Base-by-base conservation (phyloP, 208 protist species). In the Leishmania tarentolae region DNA sequence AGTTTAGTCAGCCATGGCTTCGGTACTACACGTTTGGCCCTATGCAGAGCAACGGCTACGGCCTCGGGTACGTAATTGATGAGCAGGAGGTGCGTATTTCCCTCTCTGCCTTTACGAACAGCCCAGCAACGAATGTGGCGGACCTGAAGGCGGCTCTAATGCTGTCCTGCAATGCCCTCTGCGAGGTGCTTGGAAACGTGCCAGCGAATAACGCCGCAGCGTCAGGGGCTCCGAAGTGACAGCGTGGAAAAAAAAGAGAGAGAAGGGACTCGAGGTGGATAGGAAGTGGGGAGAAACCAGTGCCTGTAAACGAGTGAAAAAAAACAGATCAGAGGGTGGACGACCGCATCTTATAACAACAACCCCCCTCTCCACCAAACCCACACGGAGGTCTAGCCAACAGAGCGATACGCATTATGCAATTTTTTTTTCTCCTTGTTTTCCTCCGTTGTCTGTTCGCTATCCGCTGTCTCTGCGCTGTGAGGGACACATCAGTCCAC, bases 11-110 rank as follows among this genome's bases (percentile, higher is more conserved):
- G 57, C 90, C 94, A 76, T 97, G 93, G 91, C 77, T 97, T 73
- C 86, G 90, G 40, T 88, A 91, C 69, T 94, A 95, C 82, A 91
- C 88, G 2, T 96, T 98, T 80, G 98, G 97, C 21, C 98, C 98
- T 28, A 89, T 93, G 40, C 83, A 83, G 31, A 80, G 81, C 68
- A 92, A 97, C 84, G 96, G 97, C 68, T 99, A 98, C 81, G 97
- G 97, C 21, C 76, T 99, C 6, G 94, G 93, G n/a, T 99, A 99
- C 88, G 92, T 94, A 31, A 81, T 99, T 28, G 89, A 95, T 72
- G 91, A 89, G n/a, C 73, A 98, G 15, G 81, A 91, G 63, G 86
- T 98, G 65, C 95, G 91, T n/a, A 87, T 98, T 59, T 94, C 93
- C 47, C 78, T 99, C 13, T 96, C 95, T 0, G 92, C 91, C 28